These are phyloP conservation scores for Suillus hirtellus DNA, from an alignment of 768 basidiomycete genomes.

Conservation along the genomic window DNA sequence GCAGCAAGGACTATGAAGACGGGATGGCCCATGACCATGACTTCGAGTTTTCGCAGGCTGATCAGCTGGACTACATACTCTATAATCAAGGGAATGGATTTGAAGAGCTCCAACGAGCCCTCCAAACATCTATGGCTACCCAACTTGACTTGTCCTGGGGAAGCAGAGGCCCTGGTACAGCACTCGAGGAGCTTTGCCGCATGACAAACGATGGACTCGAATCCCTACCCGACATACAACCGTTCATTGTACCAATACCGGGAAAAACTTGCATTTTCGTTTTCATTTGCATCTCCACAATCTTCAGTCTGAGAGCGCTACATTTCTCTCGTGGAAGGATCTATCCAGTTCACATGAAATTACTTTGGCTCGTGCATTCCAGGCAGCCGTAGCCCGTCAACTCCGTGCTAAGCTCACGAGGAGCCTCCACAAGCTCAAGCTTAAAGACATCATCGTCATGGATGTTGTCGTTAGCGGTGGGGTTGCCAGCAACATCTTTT, in stretches of 20 bases:
- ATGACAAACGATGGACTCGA: constrained; percentile 22
- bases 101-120: no score
- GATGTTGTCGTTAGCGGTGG: constrained; percentile 88
- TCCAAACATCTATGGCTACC: no score
- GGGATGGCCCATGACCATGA: no score
- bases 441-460: constrained; percentile 46
- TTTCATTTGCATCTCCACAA: constrained; percentile 77
- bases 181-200: constrained; percentile 71
- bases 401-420: constrained; percentile 68
- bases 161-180: constrained; percentile 69
- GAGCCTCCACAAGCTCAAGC: constrained; percentile 39
- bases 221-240: constrained; percentile 32
- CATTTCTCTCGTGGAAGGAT: constrained; percentile 41
- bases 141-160: constrained; percentile 68
- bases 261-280: constrained; percentile 72
- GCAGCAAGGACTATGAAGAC: no score
- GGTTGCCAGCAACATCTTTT: constrained; percentile 81
- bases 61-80: no score
- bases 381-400: constrained; percentile 68
- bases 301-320: constrained; percentile 66
- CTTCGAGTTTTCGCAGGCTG: no score
- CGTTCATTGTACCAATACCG: constrained; percentile 50
- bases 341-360: constrained; percentile 29
- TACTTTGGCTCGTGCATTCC: constrained; percentile 70
- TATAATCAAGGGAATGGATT: no score